phyloP scores from a whole-genome alignment of 169 alveolate genomes.

The Plasmodium coatneyi region DNA sequence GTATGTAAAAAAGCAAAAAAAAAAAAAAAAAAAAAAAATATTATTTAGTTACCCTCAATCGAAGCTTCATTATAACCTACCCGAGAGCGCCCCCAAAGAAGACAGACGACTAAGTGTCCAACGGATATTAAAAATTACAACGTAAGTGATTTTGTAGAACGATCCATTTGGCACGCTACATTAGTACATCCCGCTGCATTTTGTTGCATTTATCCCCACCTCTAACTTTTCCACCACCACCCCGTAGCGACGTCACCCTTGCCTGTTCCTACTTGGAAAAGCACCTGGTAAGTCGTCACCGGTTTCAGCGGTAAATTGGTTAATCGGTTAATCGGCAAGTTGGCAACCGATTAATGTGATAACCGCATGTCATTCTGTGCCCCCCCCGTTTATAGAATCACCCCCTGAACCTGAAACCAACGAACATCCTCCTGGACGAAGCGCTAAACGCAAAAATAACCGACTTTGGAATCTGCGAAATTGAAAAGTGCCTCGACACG shows the following conservation, averaged over 20 bases:
- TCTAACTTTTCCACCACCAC: background rate
- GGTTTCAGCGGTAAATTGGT: background rate
- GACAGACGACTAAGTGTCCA: slow-evolving; percentile 21
- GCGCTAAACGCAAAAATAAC: slow-evolving; percentile 67
- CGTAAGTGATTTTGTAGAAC: slow-evolving; percentile 17
- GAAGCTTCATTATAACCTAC: background rate
- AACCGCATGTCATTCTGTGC: background rate
- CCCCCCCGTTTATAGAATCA: background rate
- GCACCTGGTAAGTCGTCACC: slow-evolving; percentile 30
- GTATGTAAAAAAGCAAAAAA: slow-evolving; percentile 33
- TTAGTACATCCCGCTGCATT: background rate
- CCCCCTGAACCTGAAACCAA: slow-evolving; percentile 64
- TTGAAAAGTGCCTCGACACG: slow-evolving; percentile 70
- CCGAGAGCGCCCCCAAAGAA: background rate
- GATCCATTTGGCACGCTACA: background rate
- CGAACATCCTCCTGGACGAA: slow-evolving; percentile 71
- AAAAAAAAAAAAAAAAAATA: slow-evolving; percentile 54
- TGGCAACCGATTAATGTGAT: background rate
- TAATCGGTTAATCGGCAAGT: background rate
- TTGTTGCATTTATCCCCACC: background rate
- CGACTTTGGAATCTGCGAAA: slow-evolving; percentile 67
- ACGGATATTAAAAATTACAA: slow-evolving; percentile 50
- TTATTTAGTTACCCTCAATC: slow-evolving; percentile 48
- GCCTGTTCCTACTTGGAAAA: slow-evolving; percentile 74
- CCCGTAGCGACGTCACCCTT: slow-evolving; percentile 49